These are phyloP conservation scores for Aspergillus leporis DNA, from an alignment of 495 filamentous ascomycete genomes.

Conservation along the genomic window DNA sequence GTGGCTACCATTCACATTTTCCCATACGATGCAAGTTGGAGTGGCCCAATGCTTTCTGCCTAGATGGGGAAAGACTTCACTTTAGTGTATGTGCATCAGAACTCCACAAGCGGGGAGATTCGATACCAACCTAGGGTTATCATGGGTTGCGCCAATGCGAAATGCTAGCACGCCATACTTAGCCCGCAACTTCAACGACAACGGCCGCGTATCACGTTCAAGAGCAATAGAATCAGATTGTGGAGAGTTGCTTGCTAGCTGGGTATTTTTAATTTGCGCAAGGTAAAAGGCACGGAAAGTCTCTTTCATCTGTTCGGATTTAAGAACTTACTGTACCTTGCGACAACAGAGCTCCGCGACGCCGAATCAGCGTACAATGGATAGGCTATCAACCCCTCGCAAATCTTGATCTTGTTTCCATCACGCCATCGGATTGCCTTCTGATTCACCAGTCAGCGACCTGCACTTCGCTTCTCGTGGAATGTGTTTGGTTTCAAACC, in stretches of 20 bases:
- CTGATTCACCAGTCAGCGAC: background rate
- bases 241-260: too few relatives aligned
- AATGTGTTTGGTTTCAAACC: background rate
- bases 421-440: background rate
- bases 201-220: background rate
- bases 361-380: background rate
- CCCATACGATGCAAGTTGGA: background rate
- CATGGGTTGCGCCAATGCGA: conserved; percentile 19
- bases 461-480: background rate
- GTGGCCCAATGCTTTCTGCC: background rate
- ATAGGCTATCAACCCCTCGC: background rate
- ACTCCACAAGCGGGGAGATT: background rate
- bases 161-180: conserved; percentile 24
- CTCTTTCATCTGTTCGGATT: conserved; percentile 3
- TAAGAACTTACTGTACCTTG: background rate
- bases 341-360: background rate
- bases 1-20: too few relatives aligned
- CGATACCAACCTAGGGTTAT: background rate
- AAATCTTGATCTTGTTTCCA: conserved; percentile 3
- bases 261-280: too few relatives aligned
- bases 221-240: background rate
- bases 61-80: background rate
- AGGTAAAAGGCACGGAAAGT: too few relatives aligned
- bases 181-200: conserved; percentile 8
- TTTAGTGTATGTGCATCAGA: background rate